Evolutionary conservation across 2,329 filamentous ascomycete species (phyloP), one percentile per base, ranked within the genome.

Genomic region (Colletotrichum euphorbiae): DNA sequence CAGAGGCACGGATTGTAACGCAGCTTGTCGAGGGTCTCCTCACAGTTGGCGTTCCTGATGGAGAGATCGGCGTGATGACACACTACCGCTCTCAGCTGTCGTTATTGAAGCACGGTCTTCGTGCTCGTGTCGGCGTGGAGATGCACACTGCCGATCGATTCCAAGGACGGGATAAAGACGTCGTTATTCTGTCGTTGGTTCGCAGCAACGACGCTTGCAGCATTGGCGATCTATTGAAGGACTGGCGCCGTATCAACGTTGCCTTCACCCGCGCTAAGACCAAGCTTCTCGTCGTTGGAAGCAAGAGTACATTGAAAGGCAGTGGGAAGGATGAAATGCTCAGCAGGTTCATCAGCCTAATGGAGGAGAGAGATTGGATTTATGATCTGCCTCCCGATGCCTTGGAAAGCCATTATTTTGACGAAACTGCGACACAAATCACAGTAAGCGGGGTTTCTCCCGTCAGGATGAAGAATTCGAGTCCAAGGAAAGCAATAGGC

Each of bases 71-170:
- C 52, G 91, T 99, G 72, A 98, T 99, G 82, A 98, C 96, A 15
- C 94, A 98, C 79, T 99, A 99, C 79, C 92, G 96, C 67, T 94
- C 92, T 6, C 96, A 99, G 78, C 88, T 99, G 1, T 90, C 93
- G 0, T 83, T 97, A 2, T 85, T 99, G 1, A 92, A 93, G 71
- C 89, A 94, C 69, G 85, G 85, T 11, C 87, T 97, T 38, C 87
- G 88, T 36, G 82, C 81, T 46, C 79, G 84, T 72, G 65, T 83
- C 0, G 87, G 87, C 2, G 89, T 99, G 1, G 96, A 99, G 79
- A 94, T 98, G 86, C 94, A 99, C 79, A 98, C 96, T 0, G 94
- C 96, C 3, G 96, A 99, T 80, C 93, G 95, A 50, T 99, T 97
- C 79, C 96, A 99, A 77, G 96, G 96, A 6, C 89, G 96, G 9